These are phyloP conservation scores for Populus alba DNA, from an alignment of 345 rosid genomes.

Conservation along the genomic window DNA sequence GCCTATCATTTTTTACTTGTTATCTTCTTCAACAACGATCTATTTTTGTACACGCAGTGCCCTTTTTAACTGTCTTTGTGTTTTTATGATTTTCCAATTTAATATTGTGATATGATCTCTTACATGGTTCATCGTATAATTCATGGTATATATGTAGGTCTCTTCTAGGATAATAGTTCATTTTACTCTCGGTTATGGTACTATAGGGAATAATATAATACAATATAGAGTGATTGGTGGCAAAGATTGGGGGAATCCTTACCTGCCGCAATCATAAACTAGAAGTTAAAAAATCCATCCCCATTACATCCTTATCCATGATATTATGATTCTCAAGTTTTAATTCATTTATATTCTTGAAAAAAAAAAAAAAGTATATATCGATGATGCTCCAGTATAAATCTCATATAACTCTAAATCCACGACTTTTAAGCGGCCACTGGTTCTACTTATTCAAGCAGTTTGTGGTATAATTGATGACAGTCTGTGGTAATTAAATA, in stretches of 20 bases:
- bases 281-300: constrained; percentile 3
- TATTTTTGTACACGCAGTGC: background rate
- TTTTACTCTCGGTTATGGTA: background rate
- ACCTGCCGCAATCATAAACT: constrained; percentile 40
- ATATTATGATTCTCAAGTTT: constrained; percentile 7
- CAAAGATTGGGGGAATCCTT: constrained; percentile 35
- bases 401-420: background rate
- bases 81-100: background rate
- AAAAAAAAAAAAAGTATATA: background rate
- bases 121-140: background rate
- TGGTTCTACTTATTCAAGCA: background rate
- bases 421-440: background rate
- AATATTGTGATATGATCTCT: background rate
- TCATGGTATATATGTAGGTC: background rate
- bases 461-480: background rate
- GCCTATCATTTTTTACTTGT: background rate
- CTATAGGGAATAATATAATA: background rate
- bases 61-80: background rate
- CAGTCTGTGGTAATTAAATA: background rate
- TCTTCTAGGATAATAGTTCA: background rate
- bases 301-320: constrained; percentile 7
- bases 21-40: background rate
- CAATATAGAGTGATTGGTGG: constrained; percentile 31
- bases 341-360: background rate
- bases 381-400: background rate